Conservation (phyloP, 257 asterid genomes). For the Mitragyna speciosa region DNA sequence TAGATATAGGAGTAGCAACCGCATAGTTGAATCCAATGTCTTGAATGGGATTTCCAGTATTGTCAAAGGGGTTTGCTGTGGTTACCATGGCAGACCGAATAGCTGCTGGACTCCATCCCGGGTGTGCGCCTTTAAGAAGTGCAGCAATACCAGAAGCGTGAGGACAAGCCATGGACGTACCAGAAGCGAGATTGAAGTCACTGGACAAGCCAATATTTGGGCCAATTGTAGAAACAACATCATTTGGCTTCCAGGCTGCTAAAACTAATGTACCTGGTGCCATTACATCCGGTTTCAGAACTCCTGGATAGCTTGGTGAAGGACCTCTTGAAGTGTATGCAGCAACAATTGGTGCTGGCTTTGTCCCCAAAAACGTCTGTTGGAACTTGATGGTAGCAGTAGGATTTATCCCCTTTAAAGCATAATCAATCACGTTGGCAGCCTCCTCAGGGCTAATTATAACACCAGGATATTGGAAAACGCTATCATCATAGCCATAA, state of each 20-base stretch:
- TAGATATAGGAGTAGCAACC: constrained; percentile 38
- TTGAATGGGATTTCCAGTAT: constrained; percentile 20
- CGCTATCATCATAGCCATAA: background rate
- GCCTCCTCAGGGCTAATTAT: constrained; percentile 24
- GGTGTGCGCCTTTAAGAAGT: constrained; percentile 42
- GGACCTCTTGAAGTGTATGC: constrained; percentile 40
- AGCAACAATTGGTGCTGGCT: constrained; percentile 29
- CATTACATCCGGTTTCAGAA: constrained; percentile 45
- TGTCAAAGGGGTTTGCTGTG: constrained; percentile 38
- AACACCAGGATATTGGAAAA: constrained; percentile 5
- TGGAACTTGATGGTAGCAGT: constrained; percentile 30
- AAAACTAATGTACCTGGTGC: constrained; percentile 43
- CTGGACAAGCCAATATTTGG: background rate
- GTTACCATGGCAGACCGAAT: constrained; percentile 47
- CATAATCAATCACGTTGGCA: constrained; percentile 20
- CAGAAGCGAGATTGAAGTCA: constrained; percentile 19
- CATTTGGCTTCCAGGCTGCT: constrained; percentile 35
- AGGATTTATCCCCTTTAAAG: background rate
- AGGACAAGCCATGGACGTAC: constrained; percentile 53
- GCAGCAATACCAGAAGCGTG: constrained; percentile 44
- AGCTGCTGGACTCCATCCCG: constrained; percentile 48
- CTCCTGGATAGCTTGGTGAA: constrained; percentile 31
- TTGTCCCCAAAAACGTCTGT: constrained; percentile 32
- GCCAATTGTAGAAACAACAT: background rate
- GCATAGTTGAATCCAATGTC: constrained; percentile 12